A percentile compares a stretch with the other conserved stretches of the same genome.
Conservation (phyloP, 768 basidiomycete genomes). For the Lentinula lateritia region DNA sequence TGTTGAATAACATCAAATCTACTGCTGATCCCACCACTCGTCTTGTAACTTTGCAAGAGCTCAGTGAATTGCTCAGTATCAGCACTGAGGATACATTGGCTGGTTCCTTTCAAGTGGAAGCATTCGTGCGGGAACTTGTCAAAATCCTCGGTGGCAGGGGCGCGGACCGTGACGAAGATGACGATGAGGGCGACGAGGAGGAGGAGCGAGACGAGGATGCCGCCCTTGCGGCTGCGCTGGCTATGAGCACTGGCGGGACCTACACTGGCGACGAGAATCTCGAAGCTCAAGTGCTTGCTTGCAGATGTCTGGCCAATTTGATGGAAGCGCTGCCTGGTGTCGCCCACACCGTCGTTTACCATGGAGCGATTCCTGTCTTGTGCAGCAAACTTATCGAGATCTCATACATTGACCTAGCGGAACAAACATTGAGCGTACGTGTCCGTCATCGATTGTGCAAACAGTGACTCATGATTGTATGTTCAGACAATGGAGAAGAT, state of each 20-base stretch:
- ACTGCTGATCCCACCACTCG: constrained; percentile 83
- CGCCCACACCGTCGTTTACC: constrained; percentile 95
- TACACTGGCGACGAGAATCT: constrained; percentile 81
- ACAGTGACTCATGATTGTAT: constrained; percentile 11
- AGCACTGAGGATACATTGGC: constrained; percentile 96
- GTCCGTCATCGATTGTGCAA: constrained; percentile 8
- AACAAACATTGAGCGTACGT: constrained; percentile 95
- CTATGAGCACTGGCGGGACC: constrained; percentile 66
- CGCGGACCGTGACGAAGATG: constrained; percentile 66
- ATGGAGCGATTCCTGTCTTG: constrained; percentile 96
- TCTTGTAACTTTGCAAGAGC: constrained; percentile 86
- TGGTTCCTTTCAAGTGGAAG: constrained; percentile 92
- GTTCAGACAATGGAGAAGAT: constrained; percentile 94
- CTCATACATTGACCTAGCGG: constrained; percentile 95
- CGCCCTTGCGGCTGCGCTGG: constrained; percentile 81
- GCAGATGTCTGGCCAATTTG: constrained; percentile 93
- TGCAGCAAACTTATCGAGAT: constrained; percentile 98
- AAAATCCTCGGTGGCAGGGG: constrained; percentile 83
- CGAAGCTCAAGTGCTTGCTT: constrained; percentile 94
- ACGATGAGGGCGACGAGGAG: constrained; percentile 49
- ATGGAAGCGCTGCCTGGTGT: constrained; percentile 99
- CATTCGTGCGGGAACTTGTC: constrained; percentile 88
- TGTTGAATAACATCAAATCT: constrained; percentile 83
- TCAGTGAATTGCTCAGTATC: constrained; percentile 91
- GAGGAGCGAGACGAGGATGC: constrained; percentile 75